Conservation (phyloP, 257 asterid genomes). For the Solanum peruvianum region DNA sequence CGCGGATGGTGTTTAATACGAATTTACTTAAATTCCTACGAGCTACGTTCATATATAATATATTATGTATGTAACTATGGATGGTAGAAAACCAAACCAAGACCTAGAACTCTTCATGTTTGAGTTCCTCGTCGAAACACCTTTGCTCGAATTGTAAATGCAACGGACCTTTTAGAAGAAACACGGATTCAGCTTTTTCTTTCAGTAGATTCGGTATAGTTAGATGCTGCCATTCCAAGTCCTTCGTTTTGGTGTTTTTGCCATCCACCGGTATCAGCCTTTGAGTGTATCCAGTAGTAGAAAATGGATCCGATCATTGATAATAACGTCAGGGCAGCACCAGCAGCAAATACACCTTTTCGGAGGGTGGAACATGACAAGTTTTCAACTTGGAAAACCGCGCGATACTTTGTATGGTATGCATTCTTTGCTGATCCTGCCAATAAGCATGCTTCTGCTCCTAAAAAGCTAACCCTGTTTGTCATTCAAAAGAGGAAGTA, state of each 20-base stretch:
- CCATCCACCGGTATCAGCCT: constrained; percentile 94
- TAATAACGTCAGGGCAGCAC: constrained; percentile 61
- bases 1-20: background rate
- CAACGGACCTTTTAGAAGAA: background rate
- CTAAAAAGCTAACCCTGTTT: constrained; percentile 76
- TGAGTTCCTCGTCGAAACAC: background rate
- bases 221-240: constrained; percentile 54
- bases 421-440: constrained; percentile 96
- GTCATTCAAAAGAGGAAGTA: background rate
- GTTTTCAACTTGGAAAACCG: constrained; percentile 36
- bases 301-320: constrained; percentile 44
- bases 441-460: constrained; percentile 86
- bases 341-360: constrained; percentile 93
- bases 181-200: constrained; percentile 10
- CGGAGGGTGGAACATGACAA: constrained; percentile 86
- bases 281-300: constrained; percentile 79
- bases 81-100: background rate
- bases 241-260: constrained; percentile 80
- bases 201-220: constrained; percentile 32
- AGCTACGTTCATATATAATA: background rate
- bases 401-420: constrained; percentile 87
- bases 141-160: background rate
- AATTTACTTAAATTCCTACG: background rate
- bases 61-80: background rate
- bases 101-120: background rate